Evolutionary conservation across 2,329 filamentous ascomycete genomes (phyloP).

Genomic region (Apiospora saccharicola): DNA sequence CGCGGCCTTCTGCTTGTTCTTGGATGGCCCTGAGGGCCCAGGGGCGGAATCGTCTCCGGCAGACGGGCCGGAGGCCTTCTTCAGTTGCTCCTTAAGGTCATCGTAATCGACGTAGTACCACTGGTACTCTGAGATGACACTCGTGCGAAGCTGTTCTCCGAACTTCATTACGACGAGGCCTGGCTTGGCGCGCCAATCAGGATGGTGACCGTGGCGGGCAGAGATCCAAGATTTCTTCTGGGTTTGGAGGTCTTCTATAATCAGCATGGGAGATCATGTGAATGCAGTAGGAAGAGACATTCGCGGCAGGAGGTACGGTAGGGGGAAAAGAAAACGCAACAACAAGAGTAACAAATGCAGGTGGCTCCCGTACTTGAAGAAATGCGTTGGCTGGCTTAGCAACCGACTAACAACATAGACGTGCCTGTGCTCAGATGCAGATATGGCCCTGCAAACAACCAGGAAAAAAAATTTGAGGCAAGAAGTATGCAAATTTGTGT

Average conservation of each 20-base stretch:
- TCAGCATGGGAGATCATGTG: conserved; percentile 52
- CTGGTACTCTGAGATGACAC: conserved; percentile 94
- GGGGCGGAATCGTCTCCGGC: conserved; percentile 48
- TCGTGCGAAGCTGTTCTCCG: conserved; percentile 95
- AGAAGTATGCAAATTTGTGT: background rate
- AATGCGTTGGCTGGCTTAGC: conserved; percentile 8
- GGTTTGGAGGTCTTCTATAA: conserved; percentile 49
- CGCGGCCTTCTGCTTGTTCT: conserved; percentile 47
- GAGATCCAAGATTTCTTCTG: conserved; percentile 34
- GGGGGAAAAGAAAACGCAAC: background rate
- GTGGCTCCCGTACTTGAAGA: background rate
- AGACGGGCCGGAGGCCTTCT: conserved; percentile 67
- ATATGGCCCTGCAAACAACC: background rate
- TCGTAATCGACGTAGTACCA: conserved; percentile 99
- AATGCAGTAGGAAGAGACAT: background rate
- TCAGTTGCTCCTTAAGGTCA: conserved; percentile 86
- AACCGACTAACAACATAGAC: background rate
- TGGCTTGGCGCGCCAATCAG: conserved; percentile 46
- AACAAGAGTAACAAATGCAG: background rate
- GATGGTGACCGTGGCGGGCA: conserved; percentile 29
- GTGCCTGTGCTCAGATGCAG: conserved; percentile 6
- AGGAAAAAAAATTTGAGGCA: no score
- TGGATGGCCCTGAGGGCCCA: conserved; percentile 39
- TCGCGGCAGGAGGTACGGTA: background rate
- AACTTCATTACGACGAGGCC: conserved; percentile 78